These are phyloP conservation scores for Chrysoporthe cubensis DNA, from an alignment of 2,329 filamentous ascomycete species.

Conservation along the genomic window DNA sequence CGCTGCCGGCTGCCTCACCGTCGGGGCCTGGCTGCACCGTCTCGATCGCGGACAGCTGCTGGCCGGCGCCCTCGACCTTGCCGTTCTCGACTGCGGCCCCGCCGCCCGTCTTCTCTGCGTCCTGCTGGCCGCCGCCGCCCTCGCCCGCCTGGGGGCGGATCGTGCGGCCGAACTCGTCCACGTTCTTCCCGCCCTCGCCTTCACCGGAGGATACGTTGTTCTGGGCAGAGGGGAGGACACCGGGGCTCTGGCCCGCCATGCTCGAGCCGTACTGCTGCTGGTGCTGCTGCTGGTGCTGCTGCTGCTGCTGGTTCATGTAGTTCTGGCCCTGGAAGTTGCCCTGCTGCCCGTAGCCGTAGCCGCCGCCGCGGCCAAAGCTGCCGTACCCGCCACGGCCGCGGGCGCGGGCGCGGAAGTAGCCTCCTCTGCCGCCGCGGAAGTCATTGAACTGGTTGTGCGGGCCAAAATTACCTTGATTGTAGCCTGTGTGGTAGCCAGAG, in stretches of 20 bases:
- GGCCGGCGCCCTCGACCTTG: constrained; percentile 14
- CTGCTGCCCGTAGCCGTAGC: constrained; percentile 48
- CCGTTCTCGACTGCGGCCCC: constrained; percentile 27
- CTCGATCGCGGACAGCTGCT: constrained; percentile 14
- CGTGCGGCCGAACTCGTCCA: constrained; percentile 39
- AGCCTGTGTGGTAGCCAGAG: constrained; percentile 76
- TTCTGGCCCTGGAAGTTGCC: constrained; percentile 37
- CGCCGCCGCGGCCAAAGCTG: constrained; percentile 56
- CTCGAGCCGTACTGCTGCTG: constrained; percentile 30
- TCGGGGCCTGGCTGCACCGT: constrained; percentile 10
- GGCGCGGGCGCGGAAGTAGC: constrained; percentile 64
- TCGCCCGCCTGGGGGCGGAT: constrained; percentile 32
- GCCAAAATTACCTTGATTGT: constrained; percentile 84
- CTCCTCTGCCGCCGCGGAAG: constrained; percentile 70
- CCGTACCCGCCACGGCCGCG: constrained; percentile 59
- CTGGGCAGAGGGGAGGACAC: constrained; percentile 13
- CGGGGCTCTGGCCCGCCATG: constrained; percentile 25
- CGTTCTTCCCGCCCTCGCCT: constrained; percentile 29
- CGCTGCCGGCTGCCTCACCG: not conserved
- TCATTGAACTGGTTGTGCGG: constrained; percentile 77
- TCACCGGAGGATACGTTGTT: constrained; percentile 23
- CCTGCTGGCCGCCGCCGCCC: constrained; percentile 7
- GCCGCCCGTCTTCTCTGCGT: constrained; percentile 17
- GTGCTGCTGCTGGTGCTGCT: constrained; percentile 31
- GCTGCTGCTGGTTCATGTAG: constrained; percentile 32